phyloP scores from a whole-genome alignment of 2,329 filamentous ascomycete genomes.

The Rutstroemia sp. region DNA sequence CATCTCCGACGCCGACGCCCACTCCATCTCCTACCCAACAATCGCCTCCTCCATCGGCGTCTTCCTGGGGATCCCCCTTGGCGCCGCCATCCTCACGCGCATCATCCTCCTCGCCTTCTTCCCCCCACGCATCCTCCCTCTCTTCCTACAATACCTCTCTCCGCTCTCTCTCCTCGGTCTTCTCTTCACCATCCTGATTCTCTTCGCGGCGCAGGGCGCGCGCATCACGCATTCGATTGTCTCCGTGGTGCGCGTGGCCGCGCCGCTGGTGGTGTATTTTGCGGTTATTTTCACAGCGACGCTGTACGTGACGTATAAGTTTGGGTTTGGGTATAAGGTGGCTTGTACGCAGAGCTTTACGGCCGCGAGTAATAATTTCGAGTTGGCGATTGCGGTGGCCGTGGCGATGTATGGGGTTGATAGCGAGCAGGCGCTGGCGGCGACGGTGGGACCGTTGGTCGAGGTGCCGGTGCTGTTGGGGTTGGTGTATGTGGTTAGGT shows the following conservation, averaged over 20 bases:
- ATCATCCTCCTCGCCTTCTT: slow-evolving; percentile 48
- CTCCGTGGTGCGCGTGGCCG: slow-evolving; percentile 71
- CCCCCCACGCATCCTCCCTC: slow-evolving; percentile 56
- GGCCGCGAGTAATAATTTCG: slow-evolving; percentile 88
- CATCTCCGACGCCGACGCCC: slow-evolving; percentile 46
- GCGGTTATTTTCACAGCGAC: slow-evolving; percentile 65
- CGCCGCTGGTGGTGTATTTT: slow-evolving; percentile 79
- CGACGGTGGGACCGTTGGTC: slow-evolving; percentile 78
- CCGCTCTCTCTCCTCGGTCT: slow-evolving; percentile 77
- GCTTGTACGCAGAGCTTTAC: slow-evolving; percentile 77
- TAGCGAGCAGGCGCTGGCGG: slow-evolving; percentile 73
- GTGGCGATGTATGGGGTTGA: slow-evolving; percentile 72
- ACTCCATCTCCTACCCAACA: slow-evolving; percentile 49
- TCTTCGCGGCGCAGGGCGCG: slow-evolving; percentile 75
- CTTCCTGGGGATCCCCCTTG: slow-evolving; percentile 79
- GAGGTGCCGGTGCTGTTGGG: slow-evolving; percentile 77
- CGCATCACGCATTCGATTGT: slow-evolving; percentile 78
- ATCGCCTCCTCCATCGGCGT: slow-evolving; percentile 77
- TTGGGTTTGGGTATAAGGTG: slow-evolving; percentile 68
- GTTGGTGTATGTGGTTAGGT: slow-evolving; percentile 67
- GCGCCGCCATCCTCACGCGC: slow-evolving; percentile 69
- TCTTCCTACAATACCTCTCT: slow-evolving; percentile 62
- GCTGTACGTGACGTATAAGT: slow-evolving; percentile 49
- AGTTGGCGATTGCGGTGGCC: slow-evolving; percentile 82
- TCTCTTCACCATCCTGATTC: slow-evolving; percentile 77